phyloP scores from a whole-genome alignment of 2,329 filamentous ascomycete genomes.

The Neopestalotiopsis sp. region DNA sequence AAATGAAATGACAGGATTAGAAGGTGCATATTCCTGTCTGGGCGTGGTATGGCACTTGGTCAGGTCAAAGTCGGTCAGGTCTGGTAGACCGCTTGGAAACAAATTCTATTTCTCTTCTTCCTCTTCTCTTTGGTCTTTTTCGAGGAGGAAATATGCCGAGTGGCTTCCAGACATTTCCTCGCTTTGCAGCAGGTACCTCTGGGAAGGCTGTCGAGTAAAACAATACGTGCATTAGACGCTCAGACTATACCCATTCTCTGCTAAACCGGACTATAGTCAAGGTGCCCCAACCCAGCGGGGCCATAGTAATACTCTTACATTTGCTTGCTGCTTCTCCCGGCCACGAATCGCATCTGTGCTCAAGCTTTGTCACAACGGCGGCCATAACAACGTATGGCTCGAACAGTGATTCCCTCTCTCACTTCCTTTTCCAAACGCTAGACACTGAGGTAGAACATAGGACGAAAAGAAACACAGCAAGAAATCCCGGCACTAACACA shows the following conservation, averaged over 20 bases:
- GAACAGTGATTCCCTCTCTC: too few relatives aligned
- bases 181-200: not conserved
- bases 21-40: not conserved
- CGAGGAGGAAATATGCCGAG: too few relatives aligned
- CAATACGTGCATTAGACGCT: not conserved
- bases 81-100: not conserved
- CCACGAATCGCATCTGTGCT: not conserved
- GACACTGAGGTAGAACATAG: too few relatives aligned
- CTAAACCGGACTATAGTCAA: not conserved
- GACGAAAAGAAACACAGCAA: too few relatives aligned
- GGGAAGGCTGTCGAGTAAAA: not conserved
- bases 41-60: not conserved
- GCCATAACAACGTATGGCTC: too few relatives aligned
- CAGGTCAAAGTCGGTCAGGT: not conserved
- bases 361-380: not conserved
- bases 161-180: too few relatives aligned
- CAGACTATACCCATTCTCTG: not conserved
- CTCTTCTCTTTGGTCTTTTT: not conserved
- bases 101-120: not conserved
- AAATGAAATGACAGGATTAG: conserved; percentile 10
- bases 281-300: not conserved
- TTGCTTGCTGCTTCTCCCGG: not conserved
- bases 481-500: too few relatives aligned
- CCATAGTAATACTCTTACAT: not conserved
- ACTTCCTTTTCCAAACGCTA: too few relatives aligned